Conservation (phyloP, 495 filamentous ascomycete genomes). For the Clohesyomyces aquaticus region DNA sequence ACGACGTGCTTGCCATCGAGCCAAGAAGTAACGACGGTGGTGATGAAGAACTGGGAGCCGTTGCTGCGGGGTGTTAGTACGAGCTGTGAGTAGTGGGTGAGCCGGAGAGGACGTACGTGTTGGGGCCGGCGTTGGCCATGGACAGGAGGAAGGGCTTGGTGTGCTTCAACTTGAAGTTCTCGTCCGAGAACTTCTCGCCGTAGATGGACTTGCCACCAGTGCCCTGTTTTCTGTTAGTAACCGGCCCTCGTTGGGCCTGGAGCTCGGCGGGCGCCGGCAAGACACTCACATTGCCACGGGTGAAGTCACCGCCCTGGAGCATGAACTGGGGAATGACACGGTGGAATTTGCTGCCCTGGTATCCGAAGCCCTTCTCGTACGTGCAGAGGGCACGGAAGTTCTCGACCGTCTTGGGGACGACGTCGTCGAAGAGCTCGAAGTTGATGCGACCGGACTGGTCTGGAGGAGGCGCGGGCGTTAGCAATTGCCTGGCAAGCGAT, state of each 20-base stretch:
- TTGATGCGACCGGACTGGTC: slow-evolving; percentile 79
- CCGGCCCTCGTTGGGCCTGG: neutral
- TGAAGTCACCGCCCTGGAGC: slow-evolving; percentile 59
- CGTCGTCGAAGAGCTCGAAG: slow-evolving; percentile 86
- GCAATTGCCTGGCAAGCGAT: slow-evolving; percentile 30
- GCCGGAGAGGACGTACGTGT: slow-evolving; percentile 62
- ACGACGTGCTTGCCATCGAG: slow-evolving; percentile 53
- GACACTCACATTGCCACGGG: slow-evolving; percentile 53
- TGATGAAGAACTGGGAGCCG: slow-evolving; percentile 72
- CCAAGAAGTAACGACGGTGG: slow-evolving; percentile 52
- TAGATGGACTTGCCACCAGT: slow-evolving; percentile 88
- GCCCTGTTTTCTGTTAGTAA: slow-evolving; percentile 55
- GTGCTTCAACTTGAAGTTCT: slow-evolving; percentile 76
- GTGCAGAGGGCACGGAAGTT: slow-evolving; percentile 97
- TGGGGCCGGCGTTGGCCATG: slow-evolving; percentile 81
- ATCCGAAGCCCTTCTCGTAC: slow-evolving; percentile 80
- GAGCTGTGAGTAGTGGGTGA: slow-evolving; percentile 3
- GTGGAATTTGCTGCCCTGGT: slow-evolving; percentile 49
- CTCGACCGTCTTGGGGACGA: slow-evolving; percentile 86
- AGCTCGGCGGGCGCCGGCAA: neutral
- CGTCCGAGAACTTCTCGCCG: slow-evolving; percentile 81
- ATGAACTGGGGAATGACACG: slow-evolving; percentile 57
- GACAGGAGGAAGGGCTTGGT: slow-evolving; percentile 66
- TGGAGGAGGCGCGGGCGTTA: slow-evolving; percentile 47
- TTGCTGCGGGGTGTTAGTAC: slow-evolving; percentile 57